Evolutionary conservation across 2,329 filamentous ascomycete species (phyloP).

Genomic region (Penicillium sp.): DNA sequence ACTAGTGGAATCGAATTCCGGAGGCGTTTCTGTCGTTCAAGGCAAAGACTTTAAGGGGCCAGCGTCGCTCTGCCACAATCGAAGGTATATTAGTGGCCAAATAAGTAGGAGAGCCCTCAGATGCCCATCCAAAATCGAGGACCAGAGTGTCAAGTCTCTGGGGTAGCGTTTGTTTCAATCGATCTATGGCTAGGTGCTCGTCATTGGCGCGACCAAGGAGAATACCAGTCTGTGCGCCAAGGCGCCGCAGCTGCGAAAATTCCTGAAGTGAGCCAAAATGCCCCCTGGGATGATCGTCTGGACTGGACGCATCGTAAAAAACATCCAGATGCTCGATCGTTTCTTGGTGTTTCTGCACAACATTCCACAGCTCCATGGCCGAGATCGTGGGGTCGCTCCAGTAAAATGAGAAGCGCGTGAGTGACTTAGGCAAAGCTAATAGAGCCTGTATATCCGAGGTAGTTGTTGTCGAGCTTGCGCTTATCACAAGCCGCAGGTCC

Average conservation of each 20-base stretch:
- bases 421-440: background rate
- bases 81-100: background rate
- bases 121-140: background rate
- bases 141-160: background rate
- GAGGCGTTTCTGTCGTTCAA: background rate
- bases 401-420: background rate
- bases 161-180: background rate
- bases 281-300: background rate
- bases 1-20: too few relatives aligned
- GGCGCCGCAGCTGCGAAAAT: background rate
- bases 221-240: background rate
- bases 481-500: background rate
- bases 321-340: background rate
- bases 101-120: background rate
- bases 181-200: background rate
- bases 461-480: background rate
- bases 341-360: background rate
- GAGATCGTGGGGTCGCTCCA: background rate
- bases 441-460: background rate
- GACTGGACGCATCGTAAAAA: background rate
- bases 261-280: background rate
- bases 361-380: background rate
- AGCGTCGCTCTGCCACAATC: background rate
- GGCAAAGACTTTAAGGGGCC: background rate
- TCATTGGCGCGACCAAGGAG: background rate